Base-by-base conservation (phyloP, 2,329 filamentous ascomycete species). In the Seiridium unicorne region DNA sequence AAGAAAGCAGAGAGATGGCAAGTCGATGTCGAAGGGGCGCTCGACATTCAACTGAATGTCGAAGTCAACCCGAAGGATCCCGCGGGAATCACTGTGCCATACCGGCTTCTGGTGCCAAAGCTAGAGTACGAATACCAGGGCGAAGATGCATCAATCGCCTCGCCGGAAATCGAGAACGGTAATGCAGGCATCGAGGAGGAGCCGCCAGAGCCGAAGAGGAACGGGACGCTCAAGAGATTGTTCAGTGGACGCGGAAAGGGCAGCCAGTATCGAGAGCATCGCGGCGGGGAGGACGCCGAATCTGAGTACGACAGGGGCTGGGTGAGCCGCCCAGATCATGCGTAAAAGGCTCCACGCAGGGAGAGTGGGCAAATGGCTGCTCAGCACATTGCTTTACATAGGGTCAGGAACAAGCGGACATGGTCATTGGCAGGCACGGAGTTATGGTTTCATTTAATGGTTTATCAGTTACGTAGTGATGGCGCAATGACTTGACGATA, bases 1-100 rank as follows among this genome's bases (percentile, higher is more conserved):
- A 82, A 81, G 67, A 82, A 83, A 63, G 73, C 79, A 2, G 79
- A 82, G 46, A 79, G 79, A 18, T 79, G 80, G 48, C 81, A 84
- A 8, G 84, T 98, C 61, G 87, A 97, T 70, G 81, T 97, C 0
- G 86, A 95, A 70, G 90, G 89, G 36, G 93, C 92, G 0, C 79
- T 99, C 8, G 93, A 97, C 65, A 89, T 99, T 42, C 90, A 87
- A 55, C 76, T 99, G 48, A 97, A 97, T 68, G 87, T 97, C 63
- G 95, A 99, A 76, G 87, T 97, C 62, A 93, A 89, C 68, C 85
- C 91, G 49, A 87, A 86, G 63, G 93, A 99, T 68, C 94, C 95
- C 0, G 84, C 90, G 0, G 96, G 95, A 11, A 92, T 92, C 64
- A 99, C 95, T 0, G 85, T 87, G 55, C 92, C 93, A 7, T 99